Percentiles rank a stretch among this genome's conserved stretches.
Conservation (phyloP, 2,329 filamentous ascomycete genomes). For the Sporothrix dimorphospora region DNA sequence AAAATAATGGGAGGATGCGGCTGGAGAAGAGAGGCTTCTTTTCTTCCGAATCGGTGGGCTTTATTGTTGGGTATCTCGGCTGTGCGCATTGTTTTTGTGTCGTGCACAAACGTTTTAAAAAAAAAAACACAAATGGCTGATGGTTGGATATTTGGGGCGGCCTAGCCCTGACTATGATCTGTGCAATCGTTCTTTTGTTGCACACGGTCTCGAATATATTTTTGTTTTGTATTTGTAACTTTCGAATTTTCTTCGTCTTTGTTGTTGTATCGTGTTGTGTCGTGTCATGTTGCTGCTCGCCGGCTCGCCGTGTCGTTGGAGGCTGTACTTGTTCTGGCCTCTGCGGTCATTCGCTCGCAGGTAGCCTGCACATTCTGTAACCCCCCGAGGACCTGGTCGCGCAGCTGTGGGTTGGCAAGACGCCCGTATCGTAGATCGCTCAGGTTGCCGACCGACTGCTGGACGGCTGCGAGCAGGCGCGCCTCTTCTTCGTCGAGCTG, state of each 20-base stretch:
- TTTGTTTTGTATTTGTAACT: background rate
- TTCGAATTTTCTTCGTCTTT: slow-evolving; percentile 2
- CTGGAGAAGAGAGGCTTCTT: background rate
- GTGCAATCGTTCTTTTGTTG: background rate
- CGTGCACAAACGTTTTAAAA: slow-evolving; percentile 9
- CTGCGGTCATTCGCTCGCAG: slow-evolving; percentile 51
- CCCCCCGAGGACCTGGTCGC: slow-evolving; percentile 68
- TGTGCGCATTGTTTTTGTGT: background rate
- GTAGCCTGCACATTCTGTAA: slow-evolving; percentile 65
- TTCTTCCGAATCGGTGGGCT: background rate
- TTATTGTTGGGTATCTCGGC: slow-evolving; percentile 16
- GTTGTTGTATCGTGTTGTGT: background rate
- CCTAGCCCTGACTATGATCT: slow-evolving; percentile 1
- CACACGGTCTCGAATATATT: background rate
- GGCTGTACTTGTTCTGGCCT: background rate
- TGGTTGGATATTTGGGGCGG: slow-evolving; percentile 17
- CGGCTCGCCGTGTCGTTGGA: background rate
- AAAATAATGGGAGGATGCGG: slow-evolving; percentile 17
- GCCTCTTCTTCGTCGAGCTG: slow-evolving; percentile 67
- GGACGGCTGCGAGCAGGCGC: slow-evolving; percentile 62
- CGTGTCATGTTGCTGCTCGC: slow-evolving; percentile 6
- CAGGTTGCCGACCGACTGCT: slow-evolving; percentile 68
- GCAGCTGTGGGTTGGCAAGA: slow-evolving; percentile 65
- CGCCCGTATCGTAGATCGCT: slow-evolving; percentile 84
- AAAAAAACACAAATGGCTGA: background rate